Percentiles rank a stretch among this genome's conserved stretches.
These are phyloP conservation scores for Candida mesenterica DNA, from an alignment of 1,139 yeast genomes.

Conservation along the genomic window DNA sequence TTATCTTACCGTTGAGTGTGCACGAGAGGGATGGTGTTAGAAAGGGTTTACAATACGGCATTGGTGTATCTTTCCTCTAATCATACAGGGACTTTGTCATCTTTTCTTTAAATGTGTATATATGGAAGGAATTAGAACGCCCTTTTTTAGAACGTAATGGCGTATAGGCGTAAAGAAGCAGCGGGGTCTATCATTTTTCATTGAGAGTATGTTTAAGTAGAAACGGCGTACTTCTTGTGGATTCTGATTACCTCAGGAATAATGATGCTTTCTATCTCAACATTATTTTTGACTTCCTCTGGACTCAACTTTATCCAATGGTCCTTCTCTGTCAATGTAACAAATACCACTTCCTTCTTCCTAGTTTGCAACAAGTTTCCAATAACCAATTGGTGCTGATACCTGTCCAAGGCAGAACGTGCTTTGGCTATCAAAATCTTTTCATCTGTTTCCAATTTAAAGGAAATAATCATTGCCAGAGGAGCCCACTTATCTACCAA, in stretches of 20 bases:
- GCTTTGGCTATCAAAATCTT: conserved; percentile 73
- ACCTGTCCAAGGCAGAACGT: conserved; percentile 70
- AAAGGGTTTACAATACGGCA: conserved; percentile 91
- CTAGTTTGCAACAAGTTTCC: conserved; percentile 91
- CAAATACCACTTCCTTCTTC: conserved; percentile 85
- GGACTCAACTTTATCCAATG: conserved; percentile 53
- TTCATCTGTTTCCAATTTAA: conserved; percentile 89
- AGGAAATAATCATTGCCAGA: conserved; percentile 89
- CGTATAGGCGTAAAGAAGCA: neutral
- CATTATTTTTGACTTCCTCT: conserved; percentile 34
- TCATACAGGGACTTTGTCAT: no score
- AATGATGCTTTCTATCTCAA: conserved; percentile 73
- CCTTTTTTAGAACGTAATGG: neutral
- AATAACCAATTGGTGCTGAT: conserved; percentile 90
- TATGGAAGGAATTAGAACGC: neutral
- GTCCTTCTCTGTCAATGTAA: conserved; percentile 46
- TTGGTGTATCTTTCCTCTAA: conserved; percentile 69
- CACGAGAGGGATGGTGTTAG: conserved; percentile 66
- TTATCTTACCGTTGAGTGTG: conserved; percentile 71
- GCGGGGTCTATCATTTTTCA: no score
- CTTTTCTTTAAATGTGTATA: neutral
- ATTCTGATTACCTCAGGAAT: conserved; percentile 68
- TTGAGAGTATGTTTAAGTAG: neutral
- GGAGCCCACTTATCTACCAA: conserved; percentile 96
- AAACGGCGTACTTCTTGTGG: conserved; percentile 45